Percentiles rank a stretch among this genome's conserved stretches.
phyloP scores from a whole-genome alignment of 1,139 yeast genomes.

The Entelexis sorbosivorans region DNA sequence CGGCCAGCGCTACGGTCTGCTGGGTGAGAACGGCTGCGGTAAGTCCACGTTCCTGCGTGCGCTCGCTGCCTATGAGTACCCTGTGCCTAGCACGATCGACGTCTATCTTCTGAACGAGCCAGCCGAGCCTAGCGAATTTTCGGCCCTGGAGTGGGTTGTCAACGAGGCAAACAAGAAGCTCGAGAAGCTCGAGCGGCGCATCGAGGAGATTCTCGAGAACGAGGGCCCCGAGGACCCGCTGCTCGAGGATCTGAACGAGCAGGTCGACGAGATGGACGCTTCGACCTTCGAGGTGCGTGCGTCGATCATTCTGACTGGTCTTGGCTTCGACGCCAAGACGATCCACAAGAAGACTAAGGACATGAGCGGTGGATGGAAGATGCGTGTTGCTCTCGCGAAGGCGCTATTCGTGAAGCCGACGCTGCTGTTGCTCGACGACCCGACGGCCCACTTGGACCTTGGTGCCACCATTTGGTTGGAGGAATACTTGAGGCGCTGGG shows the following conservation, averaged over 20 bases:
- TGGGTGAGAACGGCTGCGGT: slow-evolving; percentile 99
- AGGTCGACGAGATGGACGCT: slow-evolving; percentile 93
- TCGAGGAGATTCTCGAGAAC: slow-evolving; percentile 76
- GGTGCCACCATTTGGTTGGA: slow-evolving; percentile 99
- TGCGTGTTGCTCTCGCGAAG: slow-evolving; percentile 82
- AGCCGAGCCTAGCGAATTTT: slow-evolving; percentile 82
- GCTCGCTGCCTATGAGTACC: slow-evolving; percentile 91
- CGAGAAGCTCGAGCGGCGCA: slow-evolving; percentile 80
- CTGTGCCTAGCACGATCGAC: slow-evolving; percentile 86
- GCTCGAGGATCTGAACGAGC: slow-evolving; percentile 83
- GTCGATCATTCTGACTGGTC: slow-evolving; percentile 89
- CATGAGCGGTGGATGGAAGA: slow-evolving; percentile 98
- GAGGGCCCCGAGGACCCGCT: slow-evolving; percentile 90
- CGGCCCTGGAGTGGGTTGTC: slow-evolving; percentile 93
- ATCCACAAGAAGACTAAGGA: slow-evolving; percentile 88
- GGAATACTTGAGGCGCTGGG: slow-evolving; percentile 90
- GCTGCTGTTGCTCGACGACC: slow-evolving; percentile 68
- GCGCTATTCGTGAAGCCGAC: slow-evolving; percentile 66
- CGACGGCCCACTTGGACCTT: slow-evolving; percentile 98
- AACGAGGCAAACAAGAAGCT: slow-evolving; percentile 91
- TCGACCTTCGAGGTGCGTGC: slow-evolving; percentile 94
- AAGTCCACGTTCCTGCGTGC: slow-evolving; percentile 89
- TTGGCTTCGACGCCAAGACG: slow-evolving; percentile 82
- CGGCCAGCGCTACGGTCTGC: slow-evolving; percentile 82
- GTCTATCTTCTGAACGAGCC: slow-evolving; percentile 91